Evolutionary conservation across 2,329 filamentous ascomycete species (phyloP).

Genomic region (Stachybotrys chartarum): DNA sequence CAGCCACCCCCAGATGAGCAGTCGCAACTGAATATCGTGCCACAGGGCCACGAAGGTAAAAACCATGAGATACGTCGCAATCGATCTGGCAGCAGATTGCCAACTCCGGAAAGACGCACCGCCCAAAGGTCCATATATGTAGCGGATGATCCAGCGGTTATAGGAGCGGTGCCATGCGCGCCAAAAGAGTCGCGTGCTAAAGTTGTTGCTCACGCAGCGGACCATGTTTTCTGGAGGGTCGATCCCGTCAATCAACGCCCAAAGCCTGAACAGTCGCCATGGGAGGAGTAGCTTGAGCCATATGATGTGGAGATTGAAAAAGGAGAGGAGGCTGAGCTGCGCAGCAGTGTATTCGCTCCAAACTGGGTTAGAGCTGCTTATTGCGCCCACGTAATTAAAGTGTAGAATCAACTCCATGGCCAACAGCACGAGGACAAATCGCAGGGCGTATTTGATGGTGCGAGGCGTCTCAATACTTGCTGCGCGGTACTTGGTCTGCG

Average conservation of each 20-base stretch:
- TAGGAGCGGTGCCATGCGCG: slow-evolving; percentile 91
- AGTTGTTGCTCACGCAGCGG: slow-evolving; percentile 92
- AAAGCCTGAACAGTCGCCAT: slow-evolving; percentile 98
- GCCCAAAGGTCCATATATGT: slow-evolving; percentile 88
- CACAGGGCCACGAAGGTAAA: slow-evolving; percentile 97
- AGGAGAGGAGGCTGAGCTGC: slow-evolving; percentile 84
- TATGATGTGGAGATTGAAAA: slow-evolving; percentile 93
- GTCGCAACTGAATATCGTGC: slow-evolving; percentile 89
- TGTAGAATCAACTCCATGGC: slow-evolving; percentile 89
- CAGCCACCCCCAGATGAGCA: slow-evolving; percentile 96
- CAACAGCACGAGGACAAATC: slow-evolving; percentile 73
- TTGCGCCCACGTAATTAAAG: slow-evolving; percentile 89
- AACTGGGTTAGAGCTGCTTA: slow-evolving; percentile 69
- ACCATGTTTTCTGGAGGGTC: slow-evolving; percentile 98
- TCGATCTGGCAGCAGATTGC: slow-evolving; percentile 44
- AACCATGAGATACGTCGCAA: slow-evolving; percentile 72
- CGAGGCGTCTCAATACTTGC: slow-evolving; percentile 63
- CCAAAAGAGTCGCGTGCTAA: slow-evolving; percentile 87
- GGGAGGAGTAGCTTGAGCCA: slow-evolving; percentile 96
- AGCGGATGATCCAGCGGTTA: slow-evolving; percentile 90
- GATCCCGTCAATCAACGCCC: slow-evolving; percentile 82
- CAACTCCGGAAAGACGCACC: slow-evolving; percentile 50
- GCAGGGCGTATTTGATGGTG: slow-evolving; percentile 73
- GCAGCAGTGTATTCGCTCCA: slow-evolving; percentile 82
- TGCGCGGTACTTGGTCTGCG: slow-evolving; percentile 68